Evolutionary conservation across 2,329 filamentous ascomycete genomes (phyloP), one percentile per base, ranked within the genome.

Genomic region (Fusarium sp.): DNA sequence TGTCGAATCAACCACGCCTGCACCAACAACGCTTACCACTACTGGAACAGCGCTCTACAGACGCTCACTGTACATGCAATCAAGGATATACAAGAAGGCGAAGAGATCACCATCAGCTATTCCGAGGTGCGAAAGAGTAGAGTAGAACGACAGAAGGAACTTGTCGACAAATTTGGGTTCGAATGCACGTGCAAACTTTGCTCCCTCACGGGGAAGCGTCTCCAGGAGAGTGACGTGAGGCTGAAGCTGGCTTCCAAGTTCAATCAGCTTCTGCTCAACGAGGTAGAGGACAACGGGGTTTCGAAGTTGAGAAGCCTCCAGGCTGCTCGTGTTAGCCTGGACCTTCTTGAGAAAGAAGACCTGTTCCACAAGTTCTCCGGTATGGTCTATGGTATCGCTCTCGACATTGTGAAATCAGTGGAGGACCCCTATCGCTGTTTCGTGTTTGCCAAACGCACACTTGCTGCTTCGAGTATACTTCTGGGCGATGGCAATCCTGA

Each of bases 361-460:
- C 22, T 35, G 5, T 51, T 55, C 31, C 47, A 47, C 10, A 52
- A 53, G 19, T 76, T 77, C 51, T 69, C 76, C 13, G 61, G 73
- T 12, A 74, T 75, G 2, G 38, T 77, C 65, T 77, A 5, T 70
- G 74, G 5, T 64, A 76, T 52, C 72, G 70, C 8, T 64, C 76
- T 15, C 66, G 19, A 19, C 19, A 19, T 19, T 19, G 19, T 19
- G 19, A 19, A 19, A 19, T 19, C 19, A 2, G 3, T 19, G 19
- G 19, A 19, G 19, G 19, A 19, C 19, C 19, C 19, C 19, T 19
- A 19, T 19, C 19, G 19, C 19, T 76, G 28, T 12, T 45, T 15
- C 19, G 19, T 19, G 3, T 24, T 32, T 5, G 15, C 15, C 28
- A 29, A 45, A 11, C 28, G 28, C 15, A 25, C 6, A 9, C 15